Percentiles rank a stretch among this genome's conserved stretches.
Conservation (phyloP, 2,329 filamentous ascomycete genomes). For the Alternaria angustiovoidea region DNA sequence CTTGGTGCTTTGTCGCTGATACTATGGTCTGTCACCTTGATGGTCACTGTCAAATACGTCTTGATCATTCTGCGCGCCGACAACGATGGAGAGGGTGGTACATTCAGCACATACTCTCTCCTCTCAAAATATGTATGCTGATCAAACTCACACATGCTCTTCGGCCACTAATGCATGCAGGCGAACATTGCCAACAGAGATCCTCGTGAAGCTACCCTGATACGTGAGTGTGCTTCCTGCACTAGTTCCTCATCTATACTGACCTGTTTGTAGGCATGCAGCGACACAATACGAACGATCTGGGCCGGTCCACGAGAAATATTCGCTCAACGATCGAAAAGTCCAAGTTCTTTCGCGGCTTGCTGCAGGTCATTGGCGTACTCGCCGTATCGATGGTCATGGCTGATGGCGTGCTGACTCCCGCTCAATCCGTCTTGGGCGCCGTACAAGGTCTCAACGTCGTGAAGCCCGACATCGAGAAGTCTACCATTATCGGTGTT, state of each 20-base stretch:
- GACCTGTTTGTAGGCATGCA: conserved; percentile 55
- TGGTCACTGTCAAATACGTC: conserved; percentile 75
- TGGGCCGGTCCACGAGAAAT: conserved; percentile 60
- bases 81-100: conserved; percentile 75
- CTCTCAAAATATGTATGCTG: conserved; percentile 62
- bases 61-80: conserved; percentile 72
- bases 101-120: conserved; percentile 72
- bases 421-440: conserved; percentile 74
- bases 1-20: conserved; percentile 72
- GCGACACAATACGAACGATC: conserved; percentile 65
- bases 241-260: conserved; percentile 1
- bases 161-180: conserved; percentile 39
- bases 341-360: conserved; percentile 59
- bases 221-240: conserved; percentile 50
- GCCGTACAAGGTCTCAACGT: conserved; percentile 70
- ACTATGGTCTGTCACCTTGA: conserved; percentile 73
- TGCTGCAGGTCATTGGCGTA: conserved; percentile 69
- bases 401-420: conserved; percentile 71
- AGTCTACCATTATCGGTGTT: conserved; percentile 67
- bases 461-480: conserved; percentile 64
- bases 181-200: conserved; percentile 68
- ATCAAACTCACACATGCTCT: too few species aligned
- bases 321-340: conserved; percentile 67
- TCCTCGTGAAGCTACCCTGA: conserved; percentile 62
- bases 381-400: conserved; percentile 74